Conservation (phyloP, 2,329 filamentous ascomycete species). For the Aspergillus sojae region DNA sequence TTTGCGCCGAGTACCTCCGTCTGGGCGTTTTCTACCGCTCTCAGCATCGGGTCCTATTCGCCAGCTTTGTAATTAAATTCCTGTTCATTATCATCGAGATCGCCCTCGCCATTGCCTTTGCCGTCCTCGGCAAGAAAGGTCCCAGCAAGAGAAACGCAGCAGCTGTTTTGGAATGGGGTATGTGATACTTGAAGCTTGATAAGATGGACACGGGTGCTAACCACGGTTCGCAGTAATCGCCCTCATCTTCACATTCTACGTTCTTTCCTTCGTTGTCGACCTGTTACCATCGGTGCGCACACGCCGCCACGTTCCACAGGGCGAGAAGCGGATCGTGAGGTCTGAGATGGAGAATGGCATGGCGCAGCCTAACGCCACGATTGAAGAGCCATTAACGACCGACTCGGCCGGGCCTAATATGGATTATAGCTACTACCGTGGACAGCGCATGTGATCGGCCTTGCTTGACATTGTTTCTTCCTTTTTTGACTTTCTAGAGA, state of each 20-base stretch:
- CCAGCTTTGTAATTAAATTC: conserved; percentile 87
- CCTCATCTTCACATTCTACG: conserved; percentile 84
- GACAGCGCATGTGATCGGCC: conserved; percentile 26
- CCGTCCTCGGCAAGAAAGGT: conserved; percentile 45
- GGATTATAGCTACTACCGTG: conserved; percentile 31
- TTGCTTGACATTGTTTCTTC: neutral
- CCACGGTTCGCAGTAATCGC: conserved; percentile 57
- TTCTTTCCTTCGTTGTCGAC: conserved; percentile 85
- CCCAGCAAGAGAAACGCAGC: conserved; percentile 61
- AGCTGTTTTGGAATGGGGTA: conserved; percentile 75
- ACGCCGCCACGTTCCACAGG: conserved; percentile 51
- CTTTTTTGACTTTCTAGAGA: neutral
- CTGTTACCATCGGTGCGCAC: conserved; percentile 75
- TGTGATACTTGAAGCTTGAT: conserved; percentile 14
- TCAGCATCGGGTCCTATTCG: conserved; percentile 70
- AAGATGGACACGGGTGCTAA: neutral
- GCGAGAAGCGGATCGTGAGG: conserved; percentile 39
- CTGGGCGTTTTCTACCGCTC: conserved; percentile 75
- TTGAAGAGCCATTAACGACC: conserved; percentile 42
- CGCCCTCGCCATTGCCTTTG: conserved; percentile 69
- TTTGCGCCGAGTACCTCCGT: conserved; percentile 87
- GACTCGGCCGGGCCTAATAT: conserved; percentile 39
- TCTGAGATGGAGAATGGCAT: conserved; percentile 16
- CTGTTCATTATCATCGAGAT: conserved; percentile 81
- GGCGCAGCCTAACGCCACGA: conserved; percentile 22